Percentiles rank a stretch among this genome's conserved stretches.
phyloP scores from a whole-genome alignment of 2,329 filamentous ascomycete genomes.

The Monilinia vaccinii-corymbosi region DNA sequence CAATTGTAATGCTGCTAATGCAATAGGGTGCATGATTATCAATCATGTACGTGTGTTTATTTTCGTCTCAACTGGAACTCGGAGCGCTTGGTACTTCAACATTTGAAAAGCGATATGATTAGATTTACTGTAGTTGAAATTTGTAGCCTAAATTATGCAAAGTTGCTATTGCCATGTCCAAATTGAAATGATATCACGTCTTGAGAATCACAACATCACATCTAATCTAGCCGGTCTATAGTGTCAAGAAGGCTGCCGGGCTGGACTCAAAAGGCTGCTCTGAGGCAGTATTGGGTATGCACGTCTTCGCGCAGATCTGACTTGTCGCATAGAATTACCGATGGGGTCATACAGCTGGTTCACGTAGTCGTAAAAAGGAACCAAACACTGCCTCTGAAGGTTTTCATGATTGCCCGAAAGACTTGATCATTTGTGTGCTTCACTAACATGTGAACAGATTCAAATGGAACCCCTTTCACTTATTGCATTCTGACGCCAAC shows the following conservation, averaged over 20 bases:
- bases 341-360: neutral
- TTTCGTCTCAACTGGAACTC: neutral
- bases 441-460: constrained; percentile 3
- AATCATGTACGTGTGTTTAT: too few relatives aligned
- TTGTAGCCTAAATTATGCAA: neutral
- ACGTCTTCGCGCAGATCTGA: neutral
- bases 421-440: neutral
- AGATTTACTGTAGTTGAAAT: neutral
- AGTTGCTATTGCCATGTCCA: neutral
- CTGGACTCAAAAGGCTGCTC: neutral
- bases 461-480: constrained; percentile 2
- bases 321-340: neutral
- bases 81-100: neutral
- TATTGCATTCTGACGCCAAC: constrained; percentile 1
- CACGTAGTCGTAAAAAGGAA: neutral
- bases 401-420: neutral
- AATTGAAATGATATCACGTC: neutral
- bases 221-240: neutral
- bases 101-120: neutral
- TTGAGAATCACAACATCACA: neutral
- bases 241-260: neutral
- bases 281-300: neutral
- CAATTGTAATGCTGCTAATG: neutral
- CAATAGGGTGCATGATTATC: neutral
- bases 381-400: neutral